A percentile compares a stretch with the other conserved stretches of the same genome.
phyloP scores from a whole-genome alignment of 352 stramenopile genomes.

The Globisporangium megalacanthum region DNA sequence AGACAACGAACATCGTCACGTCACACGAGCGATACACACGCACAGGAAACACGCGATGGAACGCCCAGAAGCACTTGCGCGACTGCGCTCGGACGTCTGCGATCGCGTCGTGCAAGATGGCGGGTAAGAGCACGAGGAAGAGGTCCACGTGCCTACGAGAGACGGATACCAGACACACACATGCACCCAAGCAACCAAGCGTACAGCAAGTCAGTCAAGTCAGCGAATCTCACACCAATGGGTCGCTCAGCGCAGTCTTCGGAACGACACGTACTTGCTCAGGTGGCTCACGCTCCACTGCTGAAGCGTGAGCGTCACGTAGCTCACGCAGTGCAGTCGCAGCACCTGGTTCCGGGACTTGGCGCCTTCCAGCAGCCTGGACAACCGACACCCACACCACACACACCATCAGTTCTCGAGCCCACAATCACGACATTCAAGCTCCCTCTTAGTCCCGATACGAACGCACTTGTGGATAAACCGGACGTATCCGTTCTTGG shows the following conservation, averaged over 20 bases:
- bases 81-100: constrained; percentile 69
- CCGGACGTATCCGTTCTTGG: constrained; percentile 59
- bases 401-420: background rate
- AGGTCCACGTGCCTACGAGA: constrained; percentile 43
- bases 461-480: constrained; percentile 64
- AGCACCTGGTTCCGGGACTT: constrained; percentile 75
- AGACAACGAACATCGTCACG: background rate
- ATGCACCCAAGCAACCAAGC: no score
- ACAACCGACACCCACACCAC: constrained; percentile 1
- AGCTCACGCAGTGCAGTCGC: constrained; percentile 61
- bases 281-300: constrained; percentile 58
- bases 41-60: constrained; percentile 63
- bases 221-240: background rate
- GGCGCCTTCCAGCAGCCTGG: constrained; percentile 67
- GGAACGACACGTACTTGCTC: constrained; percentile 47
- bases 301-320: constrained; percentile 70
- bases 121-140: constrained; percentile 52
- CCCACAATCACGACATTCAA: background rate
- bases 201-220: background rate
- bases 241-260: background rate
- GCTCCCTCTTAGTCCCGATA: background rate
- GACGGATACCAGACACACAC: background rate
- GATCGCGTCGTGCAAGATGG: constrained; percentile 59
- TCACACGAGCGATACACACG: background rate
- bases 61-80: constrained; percentile 77